phyloP scores from a whole-genome alignment of 768 basidiomycete genomes.

The Collybia sp. region DNA sequence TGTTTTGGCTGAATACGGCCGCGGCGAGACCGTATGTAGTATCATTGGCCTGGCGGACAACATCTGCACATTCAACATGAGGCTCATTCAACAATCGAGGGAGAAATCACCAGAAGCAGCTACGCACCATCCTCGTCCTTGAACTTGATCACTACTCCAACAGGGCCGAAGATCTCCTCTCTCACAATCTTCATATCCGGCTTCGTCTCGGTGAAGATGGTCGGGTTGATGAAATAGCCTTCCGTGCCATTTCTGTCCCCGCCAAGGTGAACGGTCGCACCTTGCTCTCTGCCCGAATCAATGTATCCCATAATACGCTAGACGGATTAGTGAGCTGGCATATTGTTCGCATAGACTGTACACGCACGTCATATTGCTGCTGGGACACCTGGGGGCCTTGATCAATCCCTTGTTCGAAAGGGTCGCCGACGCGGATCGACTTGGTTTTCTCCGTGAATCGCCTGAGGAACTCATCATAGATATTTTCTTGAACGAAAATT shows the following conservation, averaged over 20 bases:
- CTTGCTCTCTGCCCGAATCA: constrained; percentile 64
- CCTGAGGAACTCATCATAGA: constrained; percentile 79
- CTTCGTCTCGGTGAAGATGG: constrained; percentile 64
- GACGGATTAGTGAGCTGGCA: too few relatives aligned
- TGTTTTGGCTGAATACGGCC: too few relatives aligned
- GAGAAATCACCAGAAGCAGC: too few relatives aligned
- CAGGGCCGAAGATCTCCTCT: constrained; percentile 83
- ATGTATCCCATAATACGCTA: constrained; percentile 80
- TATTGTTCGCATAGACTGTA: too few relatives aligned
- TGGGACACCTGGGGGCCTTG: constrained; percentile 83
- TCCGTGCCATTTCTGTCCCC: constrained; percentile 49
- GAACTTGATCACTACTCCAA: too few relatives aligned
- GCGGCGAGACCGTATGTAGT: too few relatives aligned
- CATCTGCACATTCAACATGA: too few relatives aligned
- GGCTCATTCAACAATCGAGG: too few relatives aligned
- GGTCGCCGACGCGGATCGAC: too few relatives aligned
- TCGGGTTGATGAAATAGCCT: constrained; percentile 69
- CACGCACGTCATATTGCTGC: constrained; percentile 65
- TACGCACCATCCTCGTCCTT: too few relatives aligned
- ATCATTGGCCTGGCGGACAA: too few relatives aligned
- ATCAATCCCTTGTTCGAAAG: constrained; percentile 48
- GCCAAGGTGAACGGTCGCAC: constrained; percentile 62
- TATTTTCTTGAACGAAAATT: constrained; percentile 74
- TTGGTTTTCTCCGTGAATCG: constrained; percentile 54
- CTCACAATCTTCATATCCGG: constrained; percentile 71